phyloP scores from a whole-genome alignment of 208 protist genomes.

The Leptomonas pyrrhocoris region DNA sequence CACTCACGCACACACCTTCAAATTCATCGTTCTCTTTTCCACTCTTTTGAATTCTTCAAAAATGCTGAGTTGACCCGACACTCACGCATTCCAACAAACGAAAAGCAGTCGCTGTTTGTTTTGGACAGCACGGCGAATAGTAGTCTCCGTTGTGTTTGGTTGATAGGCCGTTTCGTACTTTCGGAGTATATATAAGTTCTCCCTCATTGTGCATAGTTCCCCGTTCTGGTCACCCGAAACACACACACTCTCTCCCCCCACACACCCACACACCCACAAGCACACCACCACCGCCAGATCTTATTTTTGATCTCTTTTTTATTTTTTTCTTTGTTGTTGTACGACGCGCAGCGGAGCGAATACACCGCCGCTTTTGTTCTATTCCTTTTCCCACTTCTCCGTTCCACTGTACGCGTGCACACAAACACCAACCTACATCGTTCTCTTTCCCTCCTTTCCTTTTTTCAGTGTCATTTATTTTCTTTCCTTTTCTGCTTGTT shows the following conservation, averaged over 20 bases:
- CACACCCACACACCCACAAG: too few relatives aligned
- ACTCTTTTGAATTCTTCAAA: neutral
- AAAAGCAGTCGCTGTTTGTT: neutral
- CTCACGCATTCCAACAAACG: neutral
- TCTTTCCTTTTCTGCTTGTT: neutral
- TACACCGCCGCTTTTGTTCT: too few relatives aligned
- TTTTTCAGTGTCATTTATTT: neutral
- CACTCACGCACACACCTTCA: too few relatives aligned
- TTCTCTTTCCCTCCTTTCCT: conserved; percentile 12
- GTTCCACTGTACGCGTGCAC: too few relatives aligned
- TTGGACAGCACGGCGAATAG: neutral
- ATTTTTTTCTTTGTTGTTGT: conserved; percentile 2
- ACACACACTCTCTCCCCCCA: too few relatives aligned
- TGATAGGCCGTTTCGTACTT: neutral
- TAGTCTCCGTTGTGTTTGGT: conserved; percentile 1
- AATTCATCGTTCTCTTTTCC: neutral
- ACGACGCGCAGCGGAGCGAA: too few relatives aligned
- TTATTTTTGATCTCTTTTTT: conserved; percentile 6
- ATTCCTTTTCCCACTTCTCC: too few relatives aligned
- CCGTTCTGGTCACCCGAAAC: too few relatives aligned
- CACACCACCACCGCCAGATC: too few relatives aligned
- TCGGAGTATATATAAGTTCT: too few relatives aligned
- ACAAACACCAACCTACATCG: neutral
- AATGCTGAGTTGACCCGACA: neutral
- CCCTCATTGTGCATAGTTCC: too few relatives aligned